A percentile compares a stretch with the other conserved stretches of the same genome.
Evolutionary conservation across 331 rosid species (phyloP).

Genomic region (Quercus phellos): DNA sequence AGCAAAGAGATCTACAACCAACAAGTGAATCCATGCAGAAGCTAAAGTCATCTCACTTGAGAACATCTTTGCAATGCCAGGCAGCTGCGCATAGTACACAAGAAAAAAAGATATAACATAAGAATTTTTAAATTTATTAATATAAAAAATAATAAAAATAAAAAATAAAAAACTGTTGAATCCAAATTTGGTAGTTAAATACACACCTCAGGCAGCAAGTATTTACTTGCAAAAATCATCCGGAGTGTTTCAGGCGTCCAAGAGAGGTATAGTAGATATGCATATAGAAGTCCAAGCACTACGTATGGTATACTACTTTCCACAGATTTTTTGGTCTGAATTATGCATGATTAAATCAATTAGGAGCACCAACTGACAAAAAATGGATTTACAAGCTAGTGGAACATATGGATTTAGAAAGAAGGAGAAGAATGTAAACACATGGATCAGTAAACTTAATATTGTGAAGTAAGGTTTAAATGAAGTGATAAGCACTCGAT

Average conservation of each 20-base stretch:
- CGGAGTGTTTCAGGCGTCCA: constrained; percentile 85
- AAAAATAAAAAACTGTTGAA: constrained; percentile 3
- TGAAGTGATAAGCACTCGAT: background rate
- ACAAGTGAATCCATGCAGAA: constrained; percentile 95
- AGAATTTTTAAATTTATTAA: background rate
- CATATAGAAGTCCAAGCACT: constrained; percentile 75
- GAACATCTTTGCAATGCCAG: constrained; percentile 80
- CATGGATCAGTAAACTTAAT: background rate
- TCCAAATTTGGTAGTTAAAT: background rate
- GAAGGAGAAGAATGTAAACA: background rate
- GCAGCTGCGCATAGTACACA: constrained; percentile 49
- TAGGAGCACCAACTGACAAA: background rate
- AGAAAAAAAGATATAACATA: background rate
- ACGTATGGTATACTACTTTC: constrained; percentile 66
- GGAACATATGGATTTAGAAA: background rate
- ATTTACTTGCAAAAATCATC: constrained; percentile 70
- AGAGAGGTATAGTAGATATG: constrained; percentile 76
- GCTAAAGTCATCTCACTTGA: constrained; percentile 83
- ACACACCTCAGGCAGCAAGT: constrained; percentile 89
- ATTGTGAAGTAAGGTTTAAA: background rate
- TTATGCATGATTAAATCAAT: constrained; percentile 24
- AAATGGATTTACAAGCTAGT: constrained; percentile 4
- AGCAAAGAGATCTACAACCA: constrained; percentile 89
- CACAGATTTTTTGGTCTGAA: constrained; percentile 75
- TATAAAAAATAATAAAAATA: too few species aligned